Evolutionary conservation across 2,329 filamentous ascomycete species (phyloP).

Genomic region (Mycosphaerelloides madeirae): DNA sequence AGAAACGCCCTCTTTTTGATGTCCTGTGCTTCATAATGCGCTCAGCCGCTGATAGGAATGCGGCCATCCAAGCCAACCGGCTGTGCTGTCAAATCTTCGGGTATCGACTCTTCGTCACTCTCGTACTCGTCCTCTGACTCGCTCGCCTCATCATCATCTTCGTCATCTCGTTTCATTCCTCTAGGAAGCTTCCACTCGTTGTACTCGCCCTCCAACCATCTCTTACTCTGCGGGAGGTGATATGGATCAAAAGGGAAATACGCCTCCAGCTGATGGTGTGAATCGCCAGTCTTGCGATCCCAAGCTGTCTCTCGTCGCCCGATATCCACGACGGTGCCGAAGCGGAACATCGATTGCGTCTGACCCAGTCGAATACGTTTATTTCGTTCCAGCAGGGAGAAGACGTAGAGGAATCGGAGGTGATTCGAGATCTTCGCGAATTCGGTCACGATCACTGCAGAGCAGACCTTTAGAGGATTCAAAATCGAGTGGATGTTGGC

Average conservation of each 20-base stretch:
- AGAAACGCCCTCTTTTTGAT: background rate
- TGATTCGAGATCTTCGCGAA: conserved; percentile 85
- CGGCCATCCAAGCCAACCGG: conserved; percentile 1
- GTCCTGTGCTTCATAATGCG: conserved; percentile 9
- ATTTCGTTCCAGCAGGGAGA: conserved; percentile 82
- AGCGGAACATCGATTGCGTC: conserved; percentile 48
- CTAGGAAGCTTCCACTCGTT: conserved; percentile 72
- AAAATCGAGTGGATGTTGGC: conserved; percentile 80
- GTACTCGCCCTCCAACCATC: conserved; percentile 83
- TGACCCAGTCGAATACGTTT: conserved; percentile 79
- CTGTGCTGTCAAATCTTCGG: conserved; percentile 18
- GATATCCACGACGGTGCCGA: conserved; percentile 47
- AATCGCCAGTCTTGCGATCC: conserved; percentile 60
- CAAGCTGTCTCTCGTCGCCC: conserved; percentile 54
- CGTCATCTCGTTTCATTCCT: conserved; percentile 54
- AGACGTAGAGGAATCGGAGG: conserved; percentile 84
- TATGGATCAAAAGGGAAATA: conserved; percentile 99
- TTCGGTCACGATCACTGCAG: conserved; percentile 81
- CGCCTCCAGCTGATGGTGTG: conserved; percentile 78
- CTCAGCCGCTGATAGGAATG: conserved; percentile 16
- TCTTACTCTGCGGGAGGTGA: conserved; percentile 76
- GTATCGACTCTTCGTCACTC: conserved; percentile 25
- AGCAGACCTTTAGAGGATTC: conserved; percentile 93
- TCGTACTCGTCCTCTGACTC: conserved; percentile 43
- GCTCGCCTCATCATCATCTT: conserved; percentile 48